A percentile compares a stretch with the other conserved stretches of the same genome.
These are phyloP conservation scores for Hyphopichia fennica DNA, from an alignment of 1,139 yeast species.

Conservation along the genomic window DNA sequence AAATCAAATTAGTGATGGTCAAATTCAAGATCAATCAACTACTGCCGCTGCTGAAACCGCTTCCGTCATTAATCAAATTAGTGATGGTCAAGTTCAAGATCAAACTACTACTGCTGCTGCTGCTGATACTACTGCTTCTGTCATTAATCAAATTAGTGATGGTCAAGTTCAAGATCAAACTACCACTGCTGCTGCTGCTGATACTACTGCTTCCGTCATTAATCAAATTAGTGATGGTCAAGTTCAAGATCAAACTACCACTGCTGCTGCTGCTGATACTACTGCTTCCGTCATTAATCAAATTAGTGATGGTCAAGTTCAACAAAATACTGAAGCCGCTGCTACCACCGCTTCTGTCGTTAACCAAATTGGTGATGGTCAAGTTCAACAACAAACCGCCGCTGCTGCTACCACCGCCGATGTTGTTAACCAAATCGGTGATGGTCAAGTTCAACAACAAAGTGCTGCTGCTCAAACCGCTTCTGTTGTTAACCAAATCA, in stretches of 20 bases:
- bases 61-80: constrained; percentile 21
- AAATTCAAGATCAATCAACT: constrained; percentile 42
- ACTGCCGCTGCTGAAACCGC: constrained; percentile 21
- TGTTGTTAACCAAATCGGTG: constrained; percentile 27
- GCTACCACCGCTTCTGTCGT: constrained; percentile 8
- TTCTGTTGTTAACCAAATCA: constrained; percentile 30
- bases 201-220: constrained; percentile 15
- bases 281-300: constrained; percentile 32
- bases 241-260: constrained; percentile 24
- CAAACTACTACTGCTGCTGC: constrained; percentile 18
- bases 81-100: constrained; percentile 27
- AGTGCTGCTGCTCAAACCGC: constrained; percentile 22
- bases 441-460: constrained; percentile 32
- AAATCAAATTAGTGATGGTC: constrained; percentile 37
- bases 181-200: constrained; percentile 15
- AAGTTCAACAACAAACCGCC: constrained; percentile 34
- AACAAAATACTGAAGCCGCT: constrained; percentile 21
- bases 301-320: constrained; percentile 37
- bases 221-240: constrained; percentile 32
- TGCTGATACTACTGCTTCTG: constrained; percentile 8
- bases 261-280: constrained; percentile 11
- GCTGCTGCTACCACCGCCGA: constrained; percentile 14
- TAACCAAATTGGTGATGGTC: constrained; percentile 42
- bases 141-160: constrained; percentile 35
- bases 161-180: constrained; percentile 34